A percentile compares a stretch with the other conserved stretches of the same genome.
Conservation (phyloP, 176 grass and related monocot genomes). For the Typha latifolia region DNA sequence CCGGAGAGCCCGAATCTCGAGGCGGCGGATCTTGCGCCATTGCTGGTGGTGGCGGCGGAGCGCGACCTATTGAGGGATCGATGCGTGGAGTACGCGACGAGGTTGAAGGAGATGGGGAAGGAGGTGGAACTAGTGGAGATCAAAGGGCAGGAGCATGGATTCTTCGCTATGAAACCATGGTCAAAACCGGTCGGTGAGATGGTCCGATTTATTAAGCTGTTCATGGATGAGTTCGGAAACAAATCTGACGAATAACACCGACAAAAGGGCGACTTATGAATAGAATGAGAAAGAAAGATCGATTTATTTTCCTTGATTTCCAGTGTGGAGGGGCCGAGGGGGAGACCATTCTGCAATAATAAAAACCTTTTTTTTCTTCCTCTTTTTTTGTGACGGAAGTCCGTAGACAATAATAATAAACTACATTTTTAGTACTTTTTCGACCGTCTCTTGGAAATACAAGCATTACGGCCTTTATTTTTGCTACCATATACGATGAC, state of each 20-base stretch:
- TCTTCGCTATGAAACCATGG: slow-evolving; percentile 17
- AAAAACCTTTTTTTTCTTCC: no score
- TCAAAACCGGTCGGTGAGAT: slow-evolving; percentile 15
- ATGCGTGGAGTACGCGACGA: slow-evolving; percentile 12
- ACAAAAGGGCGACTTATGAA: not conserved
- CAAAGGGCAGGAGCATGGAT: slow-evolving; percentile 23
- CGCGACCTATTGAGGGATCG: slow-evolving; percentile 26
- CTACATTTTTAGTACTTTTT: no score
- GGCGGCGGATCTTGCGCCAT: slow-evolving; percentile 8
- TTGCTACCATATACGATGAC: no score
- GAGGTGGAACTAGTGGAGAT: slow-evolving; percentile 18
- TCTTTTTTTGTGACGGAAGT: no score
- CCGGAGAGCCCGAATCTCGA: slow-evolving; percentile 19
- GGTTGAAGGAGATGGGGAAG: slow-evolving; percentile 24
- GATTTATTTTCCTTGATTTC: no score
- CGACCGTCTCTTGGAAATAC: no score
- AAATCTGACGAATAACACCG: no score
- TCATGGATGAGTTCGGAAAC: not conserved
- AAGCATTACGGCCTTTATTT: no score
- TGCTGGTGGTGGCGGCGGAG: slow-evolving; percentile 24
- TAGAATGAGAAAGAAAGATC: not conserved
- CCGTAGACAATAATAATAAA: no score
- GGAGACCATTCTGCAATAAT: no score
- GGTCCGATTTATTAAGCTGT: slow-evolving; percentile 7
- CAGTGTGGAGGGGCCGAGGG: no score